phyloP scores from a whole-genome alignment of 2,329 filamentous ascomycete species.

The Beauveria scarabaeidicola region DNA sequence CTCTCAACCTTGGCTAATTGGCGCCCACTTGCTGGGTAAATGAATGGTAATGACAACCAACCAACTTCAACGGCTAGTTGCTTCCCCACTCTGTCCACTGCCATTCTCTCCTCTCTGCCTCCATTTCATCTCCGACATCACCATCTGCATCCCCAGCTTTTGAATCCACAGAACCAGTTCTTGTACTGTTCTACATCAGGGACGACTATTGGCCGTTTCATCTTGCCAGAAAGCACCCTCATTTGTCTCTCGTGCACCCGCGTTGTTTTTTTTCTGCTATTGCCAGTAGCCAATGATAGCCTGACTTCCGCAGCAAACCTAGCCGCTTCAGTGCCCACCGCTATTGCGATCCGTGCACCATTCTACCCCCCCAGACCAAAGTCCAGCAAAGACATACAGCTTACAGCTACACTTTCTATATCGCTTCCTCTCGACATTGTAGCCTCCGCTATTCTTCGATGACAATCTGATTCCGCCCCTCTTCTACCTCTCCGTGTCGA shows the following conservation, averaged over 20 bases:
- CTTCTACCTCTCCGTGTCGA: neutral
- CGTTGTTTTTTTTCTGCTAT: neutral
- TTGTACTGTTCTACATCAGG: too few relatives aligned
- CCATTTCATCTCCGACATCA: conserved; percentile 9
- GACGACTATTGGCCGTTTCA: neutral
- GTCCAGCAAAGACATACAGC: neutral
- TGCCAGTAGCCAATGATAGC: neutral
- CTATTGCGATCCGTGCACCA: conserved; percentile 11
- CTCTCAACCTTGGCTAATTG: neutral
- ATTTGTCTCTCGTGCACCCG: neutral
- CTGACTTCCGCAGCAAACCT: neutral
- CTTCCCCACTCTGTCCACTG: conserved; percentile 1
- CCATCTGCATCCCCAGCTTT: neutral
- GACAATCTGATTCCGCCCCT: conserved; percentile 1
- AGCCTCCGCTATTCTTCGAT: neutral
- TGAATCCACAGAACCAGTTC: neutral
- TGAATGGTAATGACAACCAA: neutral
- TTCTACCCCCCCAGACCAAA: neutral
- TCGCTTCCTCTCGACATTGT: neutral
- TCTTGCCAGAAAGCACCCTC: neutral
- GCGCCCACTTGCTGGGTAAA: neutral
- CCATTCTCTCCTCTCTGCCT: neutral
- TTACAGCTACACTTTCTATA: neutral
- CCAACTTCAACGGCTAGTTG: neutral
- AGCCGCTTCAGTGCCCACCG: conserved; percentile 3